phyloP scores from a whole-genome alignment of 208 protist species.

The Trypanosoma avium region DNA sequence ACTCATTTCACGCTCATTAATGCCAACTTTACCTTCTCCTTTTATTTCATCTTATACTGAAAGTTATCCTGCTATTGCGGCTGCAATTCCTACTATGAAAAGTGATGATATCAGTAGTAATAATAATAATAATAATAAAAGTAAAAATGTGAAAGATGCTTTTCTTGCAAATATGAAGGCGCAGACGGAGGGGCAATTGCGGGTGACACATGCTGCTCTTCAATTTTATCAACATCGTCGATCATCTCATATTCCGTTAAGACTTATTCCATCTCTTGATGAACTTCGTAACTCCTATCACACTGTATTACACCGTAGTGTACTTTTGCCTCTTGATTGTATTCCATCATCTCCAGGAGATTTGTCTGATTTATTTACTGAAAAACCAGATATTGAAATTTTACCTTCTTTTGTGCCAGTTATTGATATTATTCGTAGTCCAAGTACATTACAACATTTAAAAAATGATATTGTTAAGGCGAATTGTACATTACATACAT shows the following conservation, averaged over 20 bases:
- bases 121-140: too few species aligned
- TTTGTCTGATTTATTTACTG: constrained; percentile 59
- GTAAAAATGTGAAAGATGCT: constrained; percentile 1
- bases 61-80: constrained; percentile 30
- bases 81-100: constrained; percentile 19
- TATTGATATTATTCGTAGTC: constrained; percentile 61
- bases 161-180: constrained; percentile 11
- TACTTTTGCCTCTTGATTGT: constrained; percentile 70
- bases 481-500: constrained; percentile 82
- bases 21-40: constrained; percentile 32
- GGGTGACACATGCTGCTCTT: constrained; percentile 37
- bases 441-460: not conserved
- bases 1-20: constrained; percentile 30
- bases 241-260: constrained; percentile 1
- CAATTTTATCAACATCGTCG: constrained; percentile 38
- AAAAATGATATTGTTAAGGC: not conserved
- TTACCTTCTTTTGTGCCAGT: constrained; percentile 79
- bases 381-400: constrained; percentile 39
- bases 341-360: constrained; percentile 68
- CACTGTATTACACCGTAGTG: constrained; percentile 56
- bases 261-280: constrained; percentile 28
- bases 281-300: constrained; percentile 48
- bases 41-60: constrained; percentile 26
- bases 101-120: too few species aligned
- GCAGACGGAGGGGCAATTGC: constrained; percentile 27